Evolutionary conservation across 2,329 filamentous ascomycete species (phyloP), one percentile per base, ranked within the genome.

Genomic region (Xylariaceae sp.): DNA sequence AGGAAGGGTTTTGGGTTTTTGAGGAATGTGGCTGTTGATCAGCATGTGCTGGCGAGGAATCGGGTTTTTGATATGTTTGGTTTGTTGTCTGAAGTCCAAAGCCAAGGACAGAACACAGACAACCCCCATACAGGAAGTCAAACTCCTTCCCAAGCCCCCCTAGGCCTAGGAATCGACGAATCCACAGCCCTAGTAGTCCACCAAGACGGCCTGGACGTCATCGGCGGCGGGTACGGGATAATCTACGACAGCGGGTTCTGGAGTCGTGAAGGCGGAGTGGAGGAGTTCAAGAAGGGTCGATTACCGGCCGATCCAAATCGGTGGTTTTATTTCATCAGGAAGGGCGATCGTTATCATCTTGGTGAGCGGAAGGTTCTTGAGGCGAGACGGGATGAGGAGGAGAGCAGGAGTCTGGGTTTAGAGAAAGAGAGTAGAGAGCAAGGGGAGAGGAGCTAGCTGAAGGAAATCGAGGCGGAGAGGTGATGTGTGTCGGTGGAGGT

Each of bases 31-130:
- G 62, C 62, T 8, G 55, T 64, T 41, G 61, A 65, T 41, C 62
- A 65, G 45, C 62, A 65, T 41, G 58, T 64, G 12, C 56, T 65
- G 5, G 62, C 59, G 29, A 54, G 62, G 22, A 56, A 55, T 29
- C 57, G 62, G 10, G 53, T 58, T 32, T 64, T 64, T 49, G 62
- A 65, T 45, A 59, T 65, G 60, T 63, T 64, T 29, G 59, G 64
- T n/a, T 60, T 64, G n/a, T n/a, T n/a, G n/a, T 37, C 54, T 64
- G 12, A 57, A 56, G 42, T 25, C 61, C 62, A 1, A 60, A 64
- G 49, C 49, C 64, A n/a, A n/a, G n/a, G n/a, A n/a, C n/a, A n/a
- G n/a, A n/a, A n/a, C n/a, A n/a, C n/a, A n/a, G n/a, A n/a, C n/a
- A n/a, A n/a, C n/a, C n/a, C n/a, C n/a, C n/a, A n/a, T n/a, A n/a